A percentile compares a stretch with the other conserved stretches of the same genome.
These are phyloP conservation scores for Ogataea pignaliae DNA, from an alignment of 805 yeast genomes.

Conservation along the genomic window DNA sequence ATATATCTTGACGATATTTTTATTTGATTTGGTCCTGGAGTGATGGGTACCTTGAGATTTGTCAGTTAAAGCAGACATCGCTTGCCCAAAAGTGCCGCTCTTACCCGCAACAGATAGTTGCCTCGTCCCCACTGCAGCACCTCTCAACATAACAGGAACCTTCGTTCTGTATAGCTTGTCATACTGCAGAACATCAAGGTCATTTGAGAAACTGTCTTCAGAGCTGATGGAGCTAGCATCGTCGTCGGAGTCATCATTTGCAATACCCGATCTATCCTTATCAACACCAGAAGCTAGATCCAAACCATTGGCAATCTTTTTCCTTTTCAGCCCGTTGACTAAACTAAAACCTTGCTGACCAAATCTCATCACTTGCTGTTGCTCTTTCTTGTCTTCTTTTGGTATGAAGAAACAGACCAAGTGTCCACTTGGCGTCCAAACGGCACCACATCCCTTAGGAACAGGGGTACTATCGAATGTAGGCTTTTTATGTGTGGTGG, in stretches of 20 bases:
- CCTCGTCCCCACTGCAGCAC: constrained; percentile 28
- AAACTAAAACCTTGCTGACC: constrained; percentile 52
- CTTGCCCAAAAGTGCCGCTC: constrained; percentile 25
- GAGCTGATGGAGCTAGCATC: constrained; percentile 29
- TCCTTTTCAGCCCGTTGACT: constrained; percentile 26
- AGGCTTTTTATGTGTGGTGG: constrained; percentile 17
- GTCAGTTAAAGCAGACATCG: constrained; percentile 37
- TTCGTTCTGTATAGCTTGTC: constrained; percentile 49
- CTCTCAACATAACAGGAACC: constrained; percentile 46
- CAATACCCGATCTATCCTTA: constrained; percentile 17
- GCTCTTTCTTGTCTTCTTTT: constrained; percentile 39
- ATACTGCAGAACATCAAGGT: constrained; percentile 59
- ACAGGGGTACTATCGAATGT: constrained; percentile 78
- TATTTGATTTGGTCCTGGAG: constrained; percentile 25
- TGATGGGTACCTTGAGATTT: constrained; percentile 25
- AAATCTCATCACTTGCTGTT: constrained; percentile 39
- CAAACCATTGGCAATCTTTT: constrained; percentile 20
- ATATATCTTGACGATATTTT: constrained; percentile 55
- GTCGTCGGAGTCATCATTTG: constrained; percentile 30
- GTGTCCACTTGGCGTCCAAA: constrained; percentile 77
- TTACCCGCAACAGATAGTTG: constrained; percentile 21
- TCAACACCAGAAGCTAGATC: constrained; percentile 12
- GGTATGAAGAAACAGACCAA: constrained; percentile 79
- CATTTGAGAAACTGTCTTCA: constrained; percentile 60
- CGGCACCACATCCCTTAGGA: constrained; percentile 91